A percentile compares a stretch with the other conserved stretches of the same genome.
Conservation (phyloP, 2,329 filamentous ascomycete species). For the Penicillium corylophilum region DNA sequence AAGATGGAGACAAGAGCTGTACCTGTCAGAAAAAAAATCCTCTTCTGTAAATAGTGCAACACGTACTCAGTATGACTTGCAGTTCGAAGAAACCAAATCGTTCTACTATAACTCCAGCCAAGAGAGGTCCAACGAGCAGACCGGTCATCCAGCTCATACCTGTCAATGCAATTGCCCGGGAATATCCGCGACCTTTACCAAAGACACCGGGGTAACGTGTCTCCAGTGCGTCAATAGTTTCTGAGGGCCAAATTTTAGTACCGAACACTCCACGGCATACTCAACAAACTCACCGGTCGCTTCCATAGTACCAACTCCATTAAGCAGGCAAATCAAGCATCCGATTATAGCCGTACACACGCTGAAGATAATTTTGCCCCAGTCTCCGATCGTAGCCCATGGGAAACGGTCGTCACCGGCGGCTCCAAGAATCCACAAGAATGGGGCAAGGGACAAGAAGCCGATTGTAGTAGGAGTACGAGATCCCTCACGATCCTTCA, state of each 20-base stretch:
- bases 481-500: conserved; percentile 31
- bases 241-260: not conserved
- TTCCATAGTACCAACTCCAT: conserved; percentile 31
- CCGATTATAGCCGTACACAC: conserved; percentile 21
- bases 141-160: conserved; percentile 24
- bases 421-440: conserved; percentile 29
- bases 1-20: not conserved
- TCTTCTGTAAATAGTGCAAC: no score
- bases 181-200: conserved; percentile 23
- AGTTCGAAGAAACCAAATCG: conserved; percentile 14
- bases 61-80: conserved; percentile 6
- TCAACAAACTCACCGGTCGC: conserved; percentile 25
- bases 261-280: not conserved
- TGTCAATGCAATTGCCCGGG: conserved; percentile 20
- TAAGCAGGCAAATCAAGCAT: conserved; percentile 23
- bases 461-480: conserved; percentile 26
- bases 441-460: conserved; percentile 21
- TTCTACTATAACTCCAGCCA: conserved; percentile 15
- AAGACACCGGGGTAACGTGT: conserved; percentile 18
- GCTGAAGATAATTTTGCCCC: conserved; percentile 24
- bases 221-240: conserved; percentile 17
- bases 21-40: not conserved
- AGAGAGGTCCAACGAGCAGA: conserved; percentile 15
- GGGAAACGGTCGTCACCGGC: conserved; percentile 29
- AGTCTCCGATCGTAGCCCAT: conserved; percentile 20